phyloP scores from a whole-genome alignment of 768 basidiomycete genomes.

The Suillus weaverae region DNA sequence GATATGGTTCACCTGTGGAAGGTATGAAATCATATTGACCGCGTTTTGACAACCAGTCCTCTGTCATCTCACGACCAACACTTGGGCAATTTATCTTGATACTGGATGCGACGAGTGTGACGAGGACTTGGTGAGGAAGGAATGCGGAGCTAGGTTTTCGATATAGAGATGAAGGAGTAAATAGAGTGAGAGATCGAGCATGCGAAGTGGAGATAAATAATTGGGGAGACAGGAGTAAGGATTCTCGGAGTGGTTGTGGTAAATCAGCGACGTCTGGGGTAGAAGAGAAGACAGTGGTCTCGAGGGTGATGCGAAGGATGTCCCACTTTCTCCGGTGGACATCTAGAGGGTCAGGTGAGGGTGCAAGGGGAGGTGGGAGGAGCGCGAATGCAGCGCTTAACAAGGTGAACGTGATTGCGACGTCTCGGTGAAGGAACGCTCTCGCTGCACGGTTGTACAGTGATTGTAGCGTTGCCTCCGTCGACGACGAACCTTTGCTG shows the following conservation, averaged over 20 bases:
- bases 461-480: slow-evolving; percentile 58
- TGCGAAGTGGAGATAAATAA: slow-evolving; percentile 56
- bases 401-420: slow-evolving; percentile 61
- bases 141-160: slow-evolving; percentile 49
- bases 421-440: slow-evolving; percentile 75
- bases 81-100: slow-evolving; percentile 64
- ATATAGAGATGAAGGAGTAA: slow-evolving; percentile 50
- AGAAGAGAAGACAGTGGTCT: slow-evolving; percentile 68
- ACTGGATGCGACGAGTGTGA: slow-evolving; percentile 69
- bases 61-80: slow-evolving; percentile 65
- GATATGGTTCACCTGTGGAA: slow-evolving; percentile 56
- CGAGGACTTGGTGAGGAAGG: slow-evolving; percentile 68
- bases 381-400: slow-evolving; percentile 69
- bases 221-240: slow-evolving; percentile 58
- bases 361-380: slow-evolving; percentile 43
- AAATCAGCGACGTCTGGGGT: slow-evolving; percentile 41
- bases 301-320: slow-evolving; percentile 80
- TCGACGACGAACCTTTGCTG: slow-evolving; percentile 23
- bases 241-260: slow-evolving; percentile 52
- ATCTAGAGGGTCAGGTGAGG: slow-evolving; percentile 40
- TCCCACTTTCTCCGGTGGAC: slow-evolving; percentile 80
- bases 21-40: slow-evolving; percentile 35
- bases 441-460: slow-evolving; percentile 77
- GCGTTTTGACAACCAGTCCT: slow-evolving; percentile 75
- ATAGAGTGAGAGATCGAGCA: slow-evolving; percentile 65